Percentiles rank a stretch among this genome's conserved stretches.
Evolutionary conservation across 177 flowering plant species (phyloP).

Genomic region (Vitis hybrid): DNA sequence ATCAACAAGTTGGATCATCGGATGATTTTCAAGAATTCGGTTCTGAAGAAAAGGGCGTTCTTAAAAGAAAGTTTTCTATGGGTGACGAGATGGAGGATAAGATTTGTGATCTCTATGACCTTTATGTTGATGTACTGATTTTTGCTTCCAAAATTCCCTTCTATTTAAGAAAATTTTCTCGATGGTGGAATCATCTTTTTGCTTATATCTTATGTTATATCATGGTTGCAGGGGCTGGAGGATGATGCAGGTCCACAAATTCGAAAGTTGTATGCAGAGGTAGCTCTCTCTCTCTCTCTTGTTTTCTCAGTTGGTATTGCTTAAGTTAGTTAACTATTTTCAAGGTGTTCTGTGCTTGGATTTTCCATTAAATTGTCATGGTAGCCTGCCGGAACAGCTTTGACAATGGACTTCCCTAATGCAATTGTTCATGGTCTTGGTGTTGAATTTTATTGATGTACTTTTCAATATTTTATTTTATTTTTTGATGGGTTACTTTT

Average conservation of each 20-base stretch:
- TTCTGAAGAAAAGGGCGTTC: conserved; percentile 53
- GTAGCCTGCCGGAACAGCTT: no score
- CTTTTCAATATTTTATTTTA: no score
- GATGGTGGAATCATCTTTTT: not conserved
- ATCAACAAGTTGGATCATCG: conserved; percentile 57
- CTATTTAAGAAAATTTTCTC: not conserved
- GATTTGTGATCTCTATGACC: conserved; percentile 93
- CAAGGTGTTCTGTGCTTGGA: no score
- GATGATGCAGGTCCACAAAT: conserved; percentile 85
- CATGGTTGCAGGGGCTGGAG: conserved; percentile 73
- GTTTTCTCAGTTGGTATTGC: not conserved
- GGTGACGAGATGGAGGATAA: conserved; percentile 84
- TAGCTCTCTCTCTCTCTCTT: conserved; percentile 18
- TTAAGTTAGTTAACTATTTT: not conserved
- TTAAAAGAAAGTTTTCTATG: conserved; percentile 55
- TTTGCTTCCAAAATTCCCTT: not conserved
- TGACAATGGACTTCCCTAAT: no score
- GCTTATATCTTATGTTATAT: conserved; percentile 8
- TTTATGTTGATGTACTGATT: conserved; percentile 73
- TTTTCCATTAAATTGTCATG: no score
- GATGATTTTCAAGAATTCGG: conserved; percentile 69
- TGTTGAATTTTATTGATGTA: no score
- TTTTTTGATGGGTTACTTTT: no score
- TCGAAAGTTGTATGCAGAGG: conserved; percentile 91
- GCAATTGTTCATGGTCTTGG: not conserved